A percentile compares a stretch with the other conserved stretches of the same genome.
phyloP scores from a whole-genome alignment of 225 moss, liverwort and hornwort species.

The Pseudisothecium myosuroides region DNA sequence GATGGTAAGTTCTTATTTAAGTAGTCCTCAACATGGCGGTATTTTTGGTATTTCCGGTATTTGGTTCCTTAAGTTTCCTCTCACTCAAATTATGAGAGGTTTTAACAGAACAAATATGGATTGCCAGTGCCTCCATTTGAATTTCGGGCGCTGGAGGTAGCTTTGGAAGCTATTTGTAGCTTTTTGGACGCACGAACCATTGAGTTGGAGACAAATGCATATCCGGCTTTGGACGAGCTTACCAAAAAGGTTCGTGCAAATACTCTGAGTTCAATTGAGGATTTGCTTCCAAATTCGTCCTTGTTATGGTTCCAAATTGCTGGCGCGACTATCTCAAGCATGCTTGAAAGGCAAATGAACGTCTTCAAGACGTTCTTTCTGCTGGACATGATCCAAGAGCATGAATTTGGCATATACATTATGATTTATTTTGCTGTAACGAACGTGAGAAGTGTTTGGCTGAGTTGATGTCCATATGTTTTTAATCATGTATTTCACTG shows the following conservation, averaged over 20 bases:
- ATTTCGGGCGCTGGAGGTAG: conserved; percentile 97
- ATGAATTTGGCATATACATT: not conserved
- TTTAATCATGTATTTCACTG: not conserved
- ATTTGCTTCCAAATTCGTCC: not conserved
- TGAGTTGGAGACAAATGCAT: conserved; percentile 80
- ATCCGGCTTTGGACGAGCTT: conserved; percentile 95
- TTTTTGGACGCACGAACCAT: conserved; percentile 93
- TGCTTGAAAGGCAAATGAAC: not conserved
- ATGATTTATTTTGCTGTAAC: not conserved
- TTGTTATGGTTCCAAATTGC: not conserved
- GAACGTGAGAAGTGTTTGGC: not conserved
- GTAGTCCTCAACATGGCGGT: not conserved
- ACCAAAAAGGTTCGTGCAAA: conserved; percentile 62
- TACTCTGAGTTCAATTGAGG: not conserved
- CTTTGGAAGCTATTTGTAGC: conserved; percentile 97
- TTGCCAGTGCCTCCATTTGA: conserved; percentile 87
- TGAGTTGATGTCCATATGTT: not conserved
- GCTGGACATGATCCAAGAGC: not conserved
- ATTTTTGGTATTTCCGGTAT: not conserved
- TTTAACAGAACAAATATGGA: not conserved
- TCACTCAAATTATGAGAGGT: not conserved
- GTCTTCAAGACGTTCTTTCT: not conserved
- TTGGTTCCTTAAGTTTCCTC: not conserved
- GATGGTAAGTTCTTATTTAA: conserved; percentile 42
- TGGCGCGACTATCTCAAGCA: not conserved